Evolutionary conservation across 192 early-diverging fungal species (phyloP).

Genomic region (Polychytrium aggregatum): DNA sequence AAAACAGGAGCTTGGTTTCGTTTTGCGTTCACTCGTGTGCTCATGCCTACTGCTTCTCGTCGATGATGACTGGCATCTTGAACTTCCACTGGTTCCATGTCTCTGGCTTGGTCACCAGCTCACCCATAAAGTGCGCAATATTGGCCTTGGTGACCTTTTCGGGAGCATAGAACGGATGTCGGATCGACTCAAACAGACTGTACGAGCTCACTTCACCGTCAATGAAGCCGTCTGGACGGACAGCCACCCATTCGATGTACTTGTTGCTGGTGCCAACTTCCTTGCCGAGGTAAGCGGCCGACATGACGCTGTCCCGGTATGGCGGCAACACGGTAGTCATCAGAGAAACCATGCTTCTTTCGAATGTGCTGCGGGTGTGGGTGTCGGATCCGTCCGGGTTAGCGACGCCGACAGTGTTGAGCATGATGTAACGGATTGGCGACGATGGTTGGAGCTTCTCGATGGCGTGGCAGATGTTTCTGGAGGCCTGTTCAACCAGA

Average conservation of each 20-base stretch:
- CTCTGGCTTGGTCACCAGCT: neutral
- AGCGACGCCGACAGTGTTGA: conserved; percentile 6
- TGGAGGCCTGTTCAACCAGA: conserved; percentile 2
- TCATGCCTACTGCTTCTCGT: neutral
- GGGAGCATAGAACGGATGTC: conserved; percentile 1
- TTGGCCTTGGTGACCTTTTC: conserved; percentile 2
- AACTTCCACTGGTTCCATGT: conserved; percentile 2
- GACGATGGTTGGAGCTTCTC: neutral
- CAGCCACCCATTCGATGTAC: conserved; percentile 3
- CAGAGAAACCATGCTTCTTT: neutral
- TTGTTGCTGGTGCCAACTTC: conserved; percentile 1
- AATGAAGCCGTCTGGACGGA: conserved; percentile 6
- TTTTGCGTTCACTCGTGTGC: too few relatives aligned
- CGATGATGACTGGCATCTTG: conserved; percentile 8
- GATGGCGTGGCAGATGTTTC: conserved; percentile 3
- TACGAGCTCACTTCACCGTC: conserved; percentile 1
- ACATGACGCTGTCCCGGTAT: neutral
- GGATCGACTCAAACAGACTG: neutral
- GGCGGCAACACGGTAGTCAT: neutral
- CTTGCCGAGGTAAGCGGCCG: conserved; percentile 1
- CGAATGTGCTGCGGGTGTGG: neutral
- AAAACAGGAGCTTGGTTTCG: too few relatives aligned
- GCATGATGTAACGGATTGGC: conserved; percentile 1
- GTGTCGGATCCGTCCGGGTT: conserved; percentile 7
- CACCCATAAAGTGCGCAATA: conserved; percentile 6